These are phyloP conservation scores for Botryotinia globosa DNA, from an alignment of 2,329 filamentous ascomycete species.

Conservation along the genomic window DNA sequence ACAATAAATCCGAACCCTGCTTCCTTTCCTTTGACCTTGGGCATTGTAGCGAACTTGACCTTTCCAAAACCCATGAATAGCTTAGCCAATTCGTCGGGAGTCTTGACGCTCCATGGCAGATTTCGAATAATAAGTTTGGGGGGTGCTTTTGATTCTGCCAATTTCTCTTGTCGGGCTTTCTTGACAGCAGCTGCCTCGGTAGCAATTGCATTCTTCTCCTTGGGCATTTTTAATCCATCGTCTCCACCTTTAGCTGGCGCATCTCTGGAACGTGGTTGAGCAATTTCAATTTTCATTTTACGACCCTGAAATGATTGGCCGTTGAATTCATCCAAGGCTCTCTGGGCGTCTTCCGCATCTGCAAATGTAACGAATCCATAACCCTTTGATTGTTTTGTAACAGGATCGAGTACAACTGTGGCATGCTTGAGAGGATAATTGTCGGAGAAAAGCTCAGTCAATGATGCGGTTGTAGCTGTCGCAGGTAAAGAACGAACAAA, in stretches of 20 bases:
- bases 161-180: constrained; percentile 57
- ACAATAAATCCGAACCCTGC: constrained; percentile 92
- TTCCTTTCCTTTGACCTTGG: constrained; percentile 67
- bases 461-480: constrained; percentile 72
- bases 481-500: constrained; percentile 87
- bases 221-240: constrained; percentile 31
- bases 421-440: constrained; percentile 95
- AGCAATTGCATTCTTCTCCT: constrained; percentile 37
- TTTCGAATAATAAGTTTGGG: constrained; percentile 88
- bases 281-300: constrained; percentile 81
- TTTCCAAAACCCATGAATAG: constrained; percentile 89
- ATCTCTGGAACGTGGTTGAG: constrained; percentile 77
- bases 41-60: constrained; percentile 81
- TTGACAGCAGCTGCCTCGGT: constrained; percentile 45
- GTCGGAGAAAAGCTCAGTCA: constrained; percentile 90
- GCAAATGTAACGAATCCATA: constrained; percentile 98
- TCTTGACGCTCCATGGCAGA: constrained; percentile 92
- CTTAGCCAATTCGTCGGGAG: constrained; percentile 71
- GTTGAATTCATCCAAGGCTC: constrained; percentile 78
- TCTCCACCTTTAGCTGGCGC: constrained; percentile 48
- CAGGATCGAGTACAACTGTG: constrained; percentile 81
- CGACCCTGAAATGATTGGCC: constrained; percentile 74
- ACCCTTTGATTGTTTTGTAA: constrained; percentile 83
- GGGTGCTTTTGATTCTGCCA: constrained; percentile 57
- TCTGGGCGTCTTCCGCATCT: constrained; percentile 83